Evolutionary conservation across 2,329 filamentous ascomycete species (phyloP), one percentile per base, ranked within the genome.

Genomic region (Aspergillus brunneoviolaceus): DNA sequence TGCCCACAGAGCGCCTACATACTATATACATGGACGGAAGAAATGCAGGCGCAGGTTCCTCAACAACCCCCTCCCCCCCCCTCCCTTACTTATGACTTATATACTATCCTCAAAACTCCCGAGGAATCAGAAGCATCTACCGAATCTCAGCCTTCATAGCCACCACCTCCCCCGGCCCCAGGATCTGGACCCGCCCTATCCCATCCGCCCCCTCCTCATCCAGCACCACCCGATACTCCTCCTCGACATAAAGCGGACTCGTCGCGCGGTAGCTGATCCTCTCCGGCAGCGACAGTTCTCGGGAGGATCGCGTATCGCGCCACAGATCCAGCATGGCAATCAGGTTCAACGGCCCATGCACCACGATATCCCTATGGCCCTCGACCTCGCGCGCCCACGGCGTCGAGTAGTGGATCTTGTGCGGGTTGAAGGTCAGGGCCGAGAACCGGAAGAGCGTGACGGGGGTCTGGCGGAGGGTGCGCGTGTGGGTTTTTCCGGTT

Each of bases 221-320:
- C 27, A 82, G 67, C 19, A 79, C 66, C 63, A 81, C 73, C 50
- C 74, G 70, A 69, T 83, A 82, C 58, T 72, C 70, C 61, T 83
- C 81, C 12, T 77, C 77, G 1, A 76, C 80, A 74, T 83, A 84
- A 21, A 83, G 62, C 4, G 81, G 80, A 60, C 74, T 79, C 14
- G 81, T 83, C 23, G 81, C 81, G 12, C 81, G 71, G 65, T 84
- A 84, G 2, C 66, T 69, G 50, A 83, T 79, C 48, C 72, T 77
- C 62, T 74, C 70, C 1, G 81, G 81, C 2, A 79, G 63, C 2
- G 72, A 54, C 29, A 71, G 55, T 14, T 4, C 14, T 11, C 33
- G 33, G 10, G 33, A 35, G 3, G 2, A 2, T 1, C 68, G 71
- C 29, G 70, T 67, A 61, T 80, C 78, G 39, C 78, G 70, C 78